These are phyloP conservation scores for Globisporangium spiculum DNA, from an alignment of 352 stramenopile genomes.

Conservation along the genomic window DNA sequence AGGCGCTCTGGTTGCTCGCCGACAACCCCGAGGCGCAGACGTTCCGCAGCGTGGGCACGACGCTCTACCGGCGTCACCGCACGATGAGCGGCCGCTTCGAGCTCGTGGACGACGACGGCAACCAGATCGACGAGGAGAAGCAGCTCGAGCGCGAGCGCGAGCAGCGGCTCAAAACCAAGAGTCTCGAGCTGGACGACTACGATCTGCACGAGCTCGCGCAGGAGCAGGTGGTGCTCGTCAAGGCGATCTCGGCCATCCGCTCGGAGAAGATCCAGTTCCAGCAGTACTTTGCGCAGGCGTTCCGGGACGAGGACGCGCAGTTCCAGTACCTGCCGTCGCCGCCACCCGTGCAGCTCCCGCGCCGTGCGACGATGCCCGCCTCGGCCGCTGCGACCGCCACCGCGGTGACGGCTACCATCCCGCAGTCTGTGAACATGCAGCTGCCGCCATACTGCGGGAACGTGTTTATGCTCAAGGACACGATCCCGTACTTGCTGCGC, in stretches of 20 bases:
- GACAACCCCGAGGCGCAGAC: conserved; percentile 13
- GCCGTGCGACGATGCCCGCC: conserved; percentile 31
- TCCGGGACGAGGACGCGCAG: conserved; percentile 44
- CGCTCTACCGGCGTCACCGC: conserved; percentile 16
- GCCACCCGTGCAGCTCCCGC: conserved; percentile 23
- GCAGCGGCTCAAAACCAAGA: conserved; percentile 47
- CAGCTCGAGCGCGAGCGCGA: conserved; percentile 48
- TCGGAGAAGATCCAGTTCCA: conserved; percentile 59
- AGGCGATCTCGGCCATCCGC: conserved; percentile 60
- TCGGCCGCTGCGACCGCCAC: conserved; percentile 16
- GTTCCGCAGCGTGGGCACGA: conserved; percentile 12
- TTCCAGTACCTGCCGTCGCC: conserved; percentile 20
- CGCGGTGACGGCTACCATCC: conserved; percentile 19
- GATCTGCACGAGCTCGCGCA: conserved; percentile 62
- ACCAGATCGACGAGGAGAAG: conserved; percentile 58
- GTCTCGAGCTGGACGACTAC: conserved; percentile 58
- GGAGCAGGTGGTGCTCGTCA: conserved; percentile 44
- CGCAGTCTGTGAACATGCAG: conserved; percentile 28
- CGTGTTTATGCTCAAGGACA: conserved; percentile 74
- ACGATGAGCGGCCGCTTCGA: conserved; percentile 36
- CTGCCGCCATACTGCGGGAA: conserved; percentile 75
- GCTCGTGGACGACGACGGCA: conserved; percentile 62
- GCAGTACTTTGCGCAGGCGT: conserved; percentile 53
- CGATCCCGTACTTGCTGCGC: conserved; percentile 69
- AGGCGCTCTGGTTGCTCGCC: conserved; percentile 21